Percentiles rank a stretch among this genome's conserved stretches.
Conservation (phyloP, 805 yeast species). For the Debaryomyces prosopidis region DNA sequence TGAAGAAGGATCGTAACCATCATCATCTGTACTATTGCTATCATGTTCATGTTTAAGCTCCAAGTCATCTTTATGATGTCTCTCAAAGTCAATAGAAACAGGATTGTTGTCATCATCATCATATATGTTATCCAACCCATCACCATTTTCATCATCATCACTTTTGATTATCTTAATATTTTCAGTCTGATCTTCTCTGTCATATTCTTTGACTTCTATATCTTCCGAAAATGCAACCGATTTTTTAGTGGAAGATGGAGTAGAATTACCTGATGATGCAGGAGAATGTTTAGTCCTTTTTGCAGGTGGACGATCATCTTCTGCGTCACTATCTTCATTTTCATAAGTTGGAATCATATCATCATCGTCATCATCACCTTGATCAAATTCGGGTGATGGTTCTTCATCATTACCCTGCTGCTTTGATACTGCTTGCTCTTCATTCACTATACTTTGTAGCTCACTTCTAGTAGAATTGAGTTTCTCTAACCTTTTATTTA, state of each 20-base stretch:
- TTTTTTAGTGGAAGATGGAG: slow-evolving; percentile 27
- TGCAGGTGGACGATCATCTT: slow-evolving; percentile 12
- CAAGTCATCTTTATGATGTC: slow-evolving; percentile 31
- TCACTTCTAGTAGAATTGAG: slow-evolving; percentile 32
- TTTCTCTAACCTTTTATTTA: slow-evolving; percentile 26
- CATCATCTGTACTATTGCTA: slow-evolving; percentile 15
- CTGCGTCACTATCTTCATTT: slow-evolving; percentile 18
- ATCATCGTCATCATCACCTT: slow-evolving; percentile 19
- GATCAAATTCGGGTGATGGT: slow-evolving; percentile 28
- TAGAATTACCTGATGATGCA: slow-evolving; percentile 21
- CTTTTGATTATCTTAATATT: slow-evolving; percentile 21
- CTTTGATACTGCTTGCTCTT: slow-evolving; percentile 2
- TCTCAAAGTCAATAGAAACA: slow-evolving; percentile 15
- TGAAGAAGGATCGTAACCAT: slow-evolving; percentile 20
- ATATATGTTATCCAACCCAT: too few species aligned
- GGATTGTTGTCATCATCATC: slow-evolving; percentile 13
- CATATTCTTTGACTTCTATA: slow-evolving; percentile 42
- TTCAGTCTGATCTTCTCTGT: slow-evolving; percentile 34
- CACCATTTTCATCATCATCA: slow-evolving; percentile 17
- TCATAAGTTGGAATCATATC: slow-evolving; percentile 24
- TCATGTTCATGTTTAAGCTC: slow-evolving; percentile 28
- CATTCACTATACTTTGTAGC: slow-evolving; percentile 27
- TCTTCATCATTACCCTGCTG: slow-evolving; percentile 20
- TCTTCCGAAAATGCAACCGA: slow-evolving; percentile 44
- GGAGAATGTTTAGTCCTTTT: slow-evolving; percentile 19